Percentiles rank a stretch among this genome's conserved stretches.
Evolutionary conservation across 106 monocot species (phyloP).

Genomic region (Chionographis japonica): DNA sequence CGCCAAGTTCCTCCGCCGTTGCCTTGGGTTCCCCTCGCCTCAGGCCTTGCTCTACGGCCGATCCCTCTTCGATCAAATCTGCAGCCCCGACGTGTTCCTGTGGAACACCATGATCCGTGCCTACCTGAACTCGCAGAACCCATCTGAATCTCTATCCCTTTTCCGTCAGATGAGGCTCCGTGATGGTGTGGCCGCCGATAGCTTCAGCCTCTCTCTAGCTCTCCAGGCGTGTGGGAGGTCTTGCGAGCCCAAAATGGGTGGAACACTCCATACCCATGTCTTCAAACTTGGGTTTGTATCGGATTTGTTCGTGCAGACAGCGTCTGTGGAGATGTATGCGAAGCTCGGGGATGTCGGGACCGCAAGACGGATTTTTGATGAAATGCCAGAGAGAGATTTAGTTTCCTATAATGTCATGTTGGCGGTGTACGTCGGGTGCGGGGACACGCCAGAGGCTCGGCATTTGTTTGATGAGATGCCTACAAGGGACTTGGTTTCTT

Average conservation of each 20-base stretch:
- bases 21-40: not conserved
- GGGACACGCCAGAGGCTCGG: conserved; percentile 21
- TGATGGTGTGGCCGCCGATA: conserved; percentile 11
- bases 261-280: conserved; percentile 24
- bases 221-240: conserved; percentile 41
- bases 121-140: conserved; percentile 6
- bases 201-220: conserved; percentile 33
- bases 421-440: conserved; percentile 16
- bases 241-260: not conserved
- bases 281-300: conserved; percentile 25
- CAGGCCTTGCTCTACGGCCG: conserved; percentile 7
- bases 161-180: conserved; percentile 20
- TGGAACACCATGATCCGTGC: conserved; percentile 39
- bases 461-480: conserved; percentile 41
- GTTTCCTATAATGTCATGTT: conserved; percentile 40
- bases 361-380: conserved; percentile 39
- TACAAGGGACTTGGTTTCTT: conserved; percentile 39
- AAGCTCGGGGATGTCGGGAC: conserved; percentile 13
- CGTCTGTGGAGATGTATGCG: conserved; percentile 46
- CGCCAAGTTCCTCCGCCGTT: conserved; percentile 12
- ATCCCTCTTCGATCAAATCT: conserved; percentile 33
- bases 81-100: conserved; percentile 21
- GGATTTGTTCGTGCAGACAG: conserved; percentile 39
- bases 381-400: conserved; percentile 34
- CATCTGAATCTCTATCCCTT: conserved; percentile 15